Evolutionary conservation across 1,284 basidiomycete species (phyloP).

Genomic region (Moesziomyces antarcticus): DNA sequence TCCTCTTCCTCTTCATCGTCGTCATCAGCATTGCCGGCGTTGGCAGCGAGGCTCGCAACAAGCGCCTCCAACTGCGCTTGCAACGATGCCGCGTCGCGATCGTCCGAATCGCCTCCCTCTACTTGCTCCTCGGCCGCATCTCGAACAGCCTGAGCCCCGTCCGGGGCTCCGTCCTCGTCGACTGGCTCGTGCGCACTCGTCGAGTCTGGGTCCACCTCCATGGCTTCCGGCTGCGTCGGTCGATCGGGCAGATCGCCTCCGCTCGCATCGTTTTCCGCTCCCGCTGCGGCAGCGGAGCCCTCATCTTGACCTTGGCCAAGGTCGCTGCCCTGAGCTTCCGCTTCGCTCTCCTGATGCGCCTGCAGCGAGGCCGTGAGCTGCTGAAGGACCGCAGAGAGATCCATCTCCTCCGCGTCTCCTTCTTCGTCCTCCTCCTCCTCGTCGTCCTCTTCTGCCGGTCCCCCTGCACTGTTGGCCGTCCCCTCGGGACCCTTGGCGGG

Average conservation of each 20-base stretch:
- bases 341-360: constrained; percentile 22
- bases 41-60: constrained; percentile 52
- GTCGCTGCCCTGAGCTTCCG: constrained; percentile 10
- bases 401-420: constrained; percentile 41
- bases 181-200: constrained; percentile 1
- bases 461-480: constrained; percentile 9
- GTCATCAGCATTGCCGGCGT: constrained; percentile 31
- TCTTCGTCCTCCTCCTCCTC: constrained; percentile 10
- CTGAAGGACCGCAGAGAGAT: constrained; percentile 42
- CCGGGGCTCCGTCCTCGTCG: neutral
- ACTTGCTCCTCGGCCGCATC: constrained; percentile 2
- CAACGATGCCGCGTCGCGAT: constrained; percentile 29
- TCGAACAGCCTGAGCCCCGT: constrained; percentile 5
- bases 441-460: constrained; percentile 18
- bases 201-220: constrained; percentile 25
- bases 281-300: neutral
- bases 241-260: neutral
- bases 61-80: constrained; percentile 56
- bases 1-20: constrained; percentile 33
- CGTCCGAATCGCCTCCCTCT: constrained; percentile 7
- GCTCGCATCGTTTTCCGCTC: neutral
- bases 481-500: constrained; percentile 2
- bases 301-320: neutral
- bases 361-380: constrained; percentile 59
- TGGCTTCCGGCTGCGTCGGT: constrained; percentile 5